These are phyloP conservation scores for Samsoniella hepiali DNA, from an alignment of 2,329 filamentous ascomycete species.

Conservation along the genomic window DNA sequence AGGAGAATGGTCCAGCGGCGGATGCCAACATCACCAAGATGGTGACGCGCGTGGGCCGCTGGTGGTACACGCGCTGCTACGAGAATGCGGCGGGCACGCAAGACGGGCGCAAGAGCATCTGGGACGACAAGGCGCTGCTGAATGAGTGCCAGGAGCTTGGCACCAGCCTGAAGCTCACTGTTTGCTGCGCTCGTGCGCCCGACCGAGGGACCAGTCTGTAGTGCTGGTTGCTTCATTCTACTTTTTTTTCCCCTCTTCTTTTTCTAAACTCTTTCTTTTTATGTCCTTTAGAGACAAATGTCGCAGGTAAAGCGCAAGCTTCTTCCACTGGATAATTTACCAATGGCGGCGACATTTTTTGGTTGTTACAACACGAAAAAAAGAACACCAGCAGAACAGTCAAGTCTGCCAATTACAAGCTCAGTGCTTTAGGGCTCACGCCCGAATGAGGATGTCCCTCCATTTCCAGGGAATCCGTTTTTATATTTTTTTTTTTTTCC, in stretches of 20 bases:
- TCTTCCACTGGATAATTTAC: background rate
- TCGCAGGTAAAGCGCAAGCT: conserved; percentile 13
- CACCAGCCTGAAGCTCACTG: conserved; percentile 84
- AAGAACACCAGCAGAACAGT: background rate
- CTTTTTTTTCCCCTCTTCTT: background rate
- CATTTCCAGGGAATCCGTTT: background rate
- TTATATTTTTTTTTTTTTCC: background rate
- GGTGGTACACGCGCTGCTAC: conserved; percentile 96
- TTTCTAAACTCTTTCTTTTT: background rate
- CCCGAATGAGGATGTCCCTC: conserved; percentile 2
- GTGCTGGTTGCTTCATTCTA: background rate
- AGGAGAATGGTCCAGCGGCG: conserved; percentile 63
- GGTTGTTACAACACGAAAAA: background rate
- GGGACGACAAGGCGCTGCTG: conserved; percentile 71
- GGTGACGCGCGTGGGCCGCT: conserved; percentile 85
- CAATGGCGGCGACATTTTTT: conserved; percentile 8
- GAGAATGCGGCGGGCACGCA: conserved; percentile 59
- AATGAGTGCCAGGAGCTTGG: conserved; percentile 82
- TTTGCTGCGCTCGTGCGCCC: conserved; percentile 86
- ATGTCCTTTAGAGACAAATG: conserved; percentile 5
- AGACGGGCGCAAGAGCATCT: conserved; percentile 59
- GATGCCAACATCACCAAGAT: conserved; percentile 89
- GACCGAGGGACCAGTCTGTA: conserved; percentile 49
- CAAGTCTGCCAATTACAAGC: conserved; percentile 6
- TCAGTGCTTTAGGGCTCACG: conserved; percentile 14